Evolutionary conservation across 768 basidiomycete species (phyloP), one percentile per base, ranked within the genome.

Genomic region (Rhodocollybia butyracea): DNA sequence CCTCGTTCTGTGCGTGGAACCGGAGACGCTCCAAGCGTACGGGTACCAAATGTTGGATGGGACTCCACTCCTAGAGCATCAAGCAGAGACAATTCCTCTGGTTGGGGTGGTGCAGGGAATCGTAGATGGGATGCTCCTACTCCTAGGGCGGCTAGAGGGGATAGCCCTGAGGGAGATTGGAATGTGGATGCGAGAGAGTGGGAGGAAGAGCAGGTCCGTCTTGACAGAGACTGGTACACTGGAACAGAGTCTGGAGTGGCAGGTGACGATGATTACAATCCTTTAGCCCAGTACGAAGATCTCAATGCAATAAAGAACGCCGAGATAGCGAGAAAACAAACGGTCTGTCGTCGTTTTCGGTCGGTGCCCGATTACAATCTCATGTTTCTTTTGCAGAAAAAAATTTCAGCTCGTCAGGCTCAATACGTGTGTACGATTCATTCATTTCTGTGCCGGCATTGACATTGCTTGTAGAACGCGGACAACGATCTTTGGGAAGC

Each of bases 401-500:
- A 88, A 72, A 84, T 97, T 17, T 96, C 94, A 1, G 97, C 97
- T 4, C 79, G 88, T 55, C 95, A 98, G 70, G 95, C 95, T 0
- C 95, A 98, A 85, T 97, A 94, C 68, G 93, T 94, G 62, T 63
- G 90, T 75, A 4, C 48, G 15, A 17, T 32, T 41, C 32, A 52
- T 15, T 40, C 26, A 19, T 46, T 36, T 22, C 46, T n/a, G 11
- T 12, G 2, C 32, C 22, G 24, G 38, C 55, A 40, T 58, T 68
- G 40, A 64, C 63, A 63, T 31, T 40, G 5, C 19, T 7, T 57
- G 3, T 65, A 95, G 91, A 98, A 98, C 63, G 93, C 93, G 22
- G 97, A 99, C 69, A 98, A 97, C 64, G 97, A 99, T 64, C 75
- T 96, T 11, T 99, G 97, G 97, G 97, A 99, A 75, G 91, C 91